phyloP scores from a whole-genome alignment of 768 basidiomycete genomes.

The Boletus pseudopeckii region DNA sequence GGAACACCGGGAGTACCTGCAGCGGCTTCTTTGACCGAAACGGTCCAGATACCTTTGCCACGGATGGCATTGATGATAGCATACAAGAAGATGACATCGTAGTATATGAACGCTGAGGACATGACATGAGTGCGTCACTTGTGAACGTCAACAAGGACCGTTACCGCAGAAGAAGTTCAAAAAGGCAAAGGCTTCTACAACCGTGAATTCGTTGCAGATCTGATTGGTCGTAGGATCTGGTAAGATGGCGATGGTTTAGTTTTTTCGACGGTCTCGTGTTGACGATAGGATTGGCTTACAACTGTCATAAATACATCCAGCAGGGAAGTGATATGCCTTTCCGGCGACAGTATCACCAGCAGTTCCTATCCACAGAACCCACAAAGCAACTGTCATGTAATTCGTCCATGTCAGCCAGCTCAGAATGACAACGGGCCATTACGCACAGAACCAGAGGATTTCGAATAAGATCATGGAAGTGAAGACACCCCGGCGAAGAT shows the following conservation, averaged over 20 bases:
- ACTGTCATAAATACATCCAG: constrained; percentile 12
- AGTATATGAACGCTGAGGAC: constrained; percentile 25
- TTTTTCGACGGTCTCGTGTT: not conserved
- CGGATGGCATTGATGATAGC: constrained; percentile 21
- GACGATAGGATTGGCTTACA: constrained; percentile 2
- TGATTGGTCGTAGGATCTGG: constrained; percentile 10
- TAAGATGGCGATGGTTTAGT: not conserved
- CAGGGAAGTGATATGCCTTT: constrained; percentile 10
- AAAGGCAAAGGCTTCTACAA: constrained; percentile 22
- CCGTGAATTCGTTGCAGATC: constrained; percentile 18
- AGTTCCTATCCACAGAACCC: constrained; percentile 20
- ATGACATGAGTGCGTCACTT: not conserved
- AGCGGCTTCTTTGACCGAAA: constrained; percentile 21
- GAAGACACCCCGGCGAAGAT: constrained; percentile 6
- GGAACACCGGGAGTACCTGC: not conserved
- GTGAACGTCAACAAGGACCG: not conserved
- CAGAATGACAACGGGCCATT: not conserved
- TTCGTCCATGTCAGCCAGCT: not conserved
- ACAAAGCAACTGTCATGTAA: constrained; percentile 16
- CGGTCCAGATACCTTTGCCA: constrained; percentile 24
- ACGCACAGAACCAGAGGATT: constrained; percentile 27
- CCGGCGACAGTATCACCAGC: constrained; percentile 12
- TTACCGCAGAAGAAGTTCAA: constrained; percentile 25
- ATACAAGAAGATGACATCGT: constrained; percentile 18
- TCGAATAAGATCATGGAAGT: constrained; percentile 26